Percentiles rank a stretch among this genome's conserved stretches.
Conservation (phyloP, 148 eudicot species). For the Amaranthus cruentus region DNA sequence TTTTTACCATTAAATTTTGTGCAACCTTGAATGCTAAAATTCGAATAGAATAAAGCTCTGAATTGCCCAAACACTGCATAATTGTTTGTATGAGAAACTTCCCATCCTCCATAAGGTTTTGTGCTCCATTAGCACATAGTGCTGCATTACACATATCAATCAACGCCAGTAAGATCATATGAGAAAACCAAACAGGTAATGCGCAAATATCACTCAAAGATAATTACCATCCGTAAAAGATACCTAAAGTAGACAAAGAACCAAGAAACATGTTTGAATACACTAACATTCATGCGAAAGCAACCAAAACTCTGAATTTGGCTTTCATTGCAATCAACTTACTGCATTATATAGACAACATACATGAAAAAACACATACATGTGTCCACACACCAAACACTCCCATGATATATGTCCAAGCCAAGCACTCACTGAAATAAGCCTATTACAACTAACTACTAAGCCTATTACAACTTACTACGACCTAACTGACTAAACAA, state of each 20-base stretch:
- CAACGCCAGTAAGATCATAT: constrained; percentile 11
- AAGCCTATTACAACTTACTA: too few species aligned
- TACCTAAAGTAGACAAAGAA: constrained; percentile 89
- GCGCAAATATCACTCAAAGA: constrained; percentile 16
- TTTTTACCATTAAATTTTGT: constrained; percentile 50
- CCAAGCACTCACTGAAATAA: too few species aligned
- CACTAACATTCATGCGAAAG: too few species aligned
- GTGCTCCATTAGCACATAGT: constrained; percentile 70
- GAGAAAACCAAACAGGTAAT: constrained; percentile 13
- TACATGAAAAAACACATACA: too few species aligned
- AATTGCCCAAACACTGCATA: constrained; percentile 49
- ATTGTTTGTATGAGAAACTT: constrained; percentile 34
- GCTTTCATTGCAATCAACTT: too few species aligned
- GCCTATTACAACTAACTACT: too few species aligned
- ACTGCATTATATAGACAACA: too few species aligned
- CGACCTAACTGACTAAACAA: too few species aligned
- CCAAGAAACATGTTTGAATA: too few species aligned
- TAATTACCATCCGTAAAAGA: constrained; percentile 25
- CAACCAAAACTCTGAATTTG: too few species aligned
- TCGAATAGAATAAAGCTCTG: constrained; percentile 40
- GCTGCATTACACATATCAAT: constrained; percentile 38
- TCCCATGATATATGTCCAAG: too few species aligned
- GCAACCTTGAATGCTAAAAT: constrained; percentile 60
- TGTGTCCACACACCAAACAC: too few species aligned
- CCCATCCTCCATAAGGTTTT: constrained; percentile 54